Conservation (phyloP, 2,329 filamentous ascomycete genomes). For the Sarocladium kiliense region DNA sequence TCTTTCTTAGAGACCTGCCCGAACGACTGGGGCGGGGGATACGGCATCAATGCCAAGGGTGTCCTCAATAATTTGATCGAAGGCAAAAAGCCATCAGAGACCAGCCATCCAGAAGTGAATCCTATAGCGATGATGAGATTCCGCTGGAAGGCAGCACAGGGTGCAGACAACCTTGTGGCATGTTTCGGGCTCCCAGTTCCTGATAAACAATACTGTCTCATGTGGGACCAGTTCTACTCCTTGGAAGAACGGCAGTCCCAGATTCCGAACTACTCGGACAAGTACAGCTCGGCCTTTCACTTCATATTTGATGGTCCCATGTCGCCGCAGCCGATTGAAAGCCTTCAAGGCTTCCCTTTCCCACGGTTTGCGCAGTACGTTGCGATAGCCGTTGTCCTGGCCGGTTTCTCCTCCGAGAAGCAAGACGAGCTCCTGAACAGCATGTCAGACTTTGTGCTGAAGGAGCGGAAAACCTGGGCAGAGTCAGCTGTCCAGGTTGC, state of each 20-base stretch:
- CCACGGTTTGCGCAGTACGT: not conserved
- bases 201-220: constrained; percentile 5
- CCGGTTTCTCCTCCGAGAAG: not conserved
- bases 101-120: not conserved
- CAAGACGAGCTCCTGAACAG: not conserved
- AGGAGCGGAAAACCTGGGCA: not conserved
- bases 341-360: not conserved
- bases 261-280: not conserved
- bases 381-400: not conserved
- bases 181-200: constrained; percentile 1
- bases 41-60: not conserved
- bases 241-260: not conserved
- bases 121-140: constrained; percentile 7
- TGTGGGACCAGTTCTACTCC: not conserved
- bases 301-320: not conserved
- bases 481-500: not conserved
- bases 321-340: not conserved
- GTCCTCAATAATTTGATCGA: not conserved
- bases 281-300: not conserved
- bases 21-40: not conserved
- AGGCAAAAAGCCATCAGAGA: not conserved
- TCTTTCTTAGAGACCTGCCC: constrained; percentile 3
- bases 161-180: not conserved
- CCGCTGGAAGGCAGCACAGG: not conserved
- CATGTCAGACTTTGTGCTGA: constrained; percentile 1